Evolutionary conservation across 805 yeast genomes (phyloP), one percentile per base, ranked within the genome.

Genomic region (Priceomyces fermenticarens): DNA sequence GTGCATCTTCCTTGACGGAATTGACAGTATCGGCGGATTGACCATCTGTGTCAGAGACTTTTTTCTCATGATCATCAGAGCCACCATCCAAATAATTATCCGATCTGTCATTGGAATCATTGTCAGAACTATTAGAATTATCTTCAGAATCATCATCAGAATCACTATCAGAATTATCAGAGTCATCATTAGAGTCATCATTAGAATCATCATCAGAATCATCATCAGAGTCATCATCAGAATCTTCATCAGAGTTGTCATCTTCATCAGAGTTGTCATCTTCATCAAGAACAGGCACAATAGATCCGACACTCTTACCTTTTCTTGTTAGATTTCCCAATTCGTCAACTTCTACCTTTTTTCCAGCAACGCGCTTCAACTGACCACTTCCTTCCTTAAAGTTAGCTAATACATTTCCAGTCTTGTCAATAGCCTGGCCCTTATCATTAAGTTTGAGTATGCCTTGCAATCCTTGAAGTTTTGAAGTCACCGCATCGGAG

Each of bases 311-410:
- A 13, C 15, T 31, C 34, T 31, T 31, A 11, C 34, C 34, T 11
- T 31, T 31, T 31, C 34, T n/a, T n/a, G n/a, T n/a, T n/a, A n/a
- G n/a, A n/a, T n/a, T n/a, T n/a, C n/a, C n/a, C n/a, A n/a, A n/a
- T n/a, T n/a, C n/a, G n/a, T n/a, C n/a, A n/a, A 31, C 16, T 9
- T 31, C 16, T 4, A 31, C 34, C 34, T 31, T 31, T 11, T 31
- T 31, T 17, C 34, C 34, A 4, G 34, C 34, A 7, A 31, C 16
- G 4, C 15, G 6, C 34, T 31, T 31, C 16, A 31, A 13, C 10
- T 31, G 34, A 11, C 34, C 34, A 13, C 34, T 31, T 31, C 34
- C 34, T 31, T 31, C 34, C 16, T 31, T 31, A 23, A 31, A 31
- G 13, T 5, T 31, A 23, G 34, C 34, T 31, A 31, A 11, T 14